Conservation (phyloP, 2,329 filamentous ascomycete genomes). For the Diaporthe sp. region DNA sequence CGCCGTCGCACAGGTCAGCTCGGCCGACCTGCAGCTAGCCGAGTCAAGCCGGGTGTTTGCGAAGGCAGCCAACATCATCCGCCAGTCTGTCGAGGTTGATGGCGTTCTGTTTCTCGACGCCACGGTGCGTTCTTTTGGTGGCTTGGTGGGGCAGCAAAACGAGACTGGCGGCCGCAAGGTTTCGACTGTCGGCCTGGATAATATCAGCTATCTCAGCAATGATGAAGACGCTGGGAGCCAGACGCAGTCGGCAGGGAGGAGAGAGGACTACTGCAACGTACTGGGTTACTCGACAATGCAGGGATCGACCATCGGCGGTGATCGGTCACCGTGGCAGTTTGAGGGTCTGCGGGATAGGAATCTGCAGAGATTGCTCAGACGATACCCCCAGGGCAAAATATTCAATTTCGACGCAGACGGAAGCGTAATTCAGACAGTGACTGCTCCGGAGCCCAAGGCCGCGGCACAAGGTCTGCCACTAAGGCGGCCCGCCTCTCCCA, state of each 20-base stretch:
- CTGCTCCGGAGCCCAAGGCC: constrained; percentile 43
- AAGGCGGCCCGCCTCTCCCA: constrained; percentile 16
- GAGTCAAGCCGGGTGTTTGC: constrained; percentile 37
- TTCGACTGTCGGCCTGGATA: constrained; percentile 30
- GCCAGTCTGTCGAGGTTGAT: constrained; percentile 57
- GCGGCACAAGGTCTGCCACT: not conserved
- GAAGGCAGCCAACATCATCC: constrained; percentile 56
- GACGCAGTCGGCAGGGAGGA: constrained; percentile 28
- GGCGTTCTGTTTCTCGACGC: constrained; percentile 54
- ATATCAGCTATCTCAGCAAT: constrained; percentile 36
- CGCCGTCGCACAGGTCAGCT: constrained; percentile 37
- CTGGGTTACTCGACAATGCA: constrained; percentile 55
- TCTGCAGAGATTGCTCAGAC: constrained; percentile 54
- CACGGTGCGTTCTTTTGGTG: constrained; percentile 47
- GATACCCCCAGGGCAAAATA: constrained; percentile 60
- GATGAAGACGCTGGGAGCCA: constrained; percentile 33
- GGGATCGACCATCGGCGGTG: constrained; percentile 49
- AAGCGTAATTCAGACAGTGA: constrained; percentile 20
- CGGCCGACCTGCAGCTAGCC: constrained; percentile 35
- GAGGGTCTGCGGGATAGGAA: constrained; percentile 53
- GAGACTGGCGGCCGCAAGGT: constrained; percentile 21
- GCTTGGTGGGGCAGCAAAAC: constrained; percentile 42
- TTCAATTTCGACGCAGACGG: constrained; percentile 59
- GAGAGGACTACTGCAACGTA: constrained; percentile 46
- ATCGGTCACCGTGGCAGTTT: constrained; percentile 37